Evolutionary conservation across 2,329 filamentous ascomycete species (phyloP), one percentile per base, ranked within the genome.

Genomic region (Magnaporthiopsis rhizophila): DNA sequence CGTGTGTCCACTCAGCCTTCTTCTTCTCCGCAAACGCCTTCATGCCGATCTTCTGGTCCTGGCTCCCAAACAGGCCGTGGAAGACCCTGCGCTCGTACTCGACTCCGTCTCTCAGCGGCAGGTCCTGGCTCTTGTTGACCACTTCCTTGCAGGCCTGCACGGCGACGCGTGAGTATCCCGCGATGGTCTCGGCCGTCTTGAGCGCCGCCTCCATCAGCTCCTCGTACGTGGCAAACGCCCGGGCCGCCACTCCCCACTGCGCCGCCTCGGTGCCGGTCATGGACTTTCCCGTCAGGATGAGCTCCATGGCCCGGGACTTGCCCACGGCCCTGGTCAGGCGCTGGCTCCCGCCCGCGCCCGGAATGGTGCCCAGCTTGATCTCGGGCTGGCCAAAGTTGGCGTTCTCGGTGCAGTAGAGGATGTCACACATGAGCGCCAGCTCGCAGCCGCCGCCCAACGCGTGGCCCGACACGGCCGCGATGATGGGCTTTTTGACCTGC

Each of bases 51-150:
- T 98, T 99, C 79, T 99, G 95, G 77, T 99, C 95, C 79, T 91
- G 86, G 74, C 90, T 96, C 28, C 94, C 95, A 79, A 99, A 99
- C 72, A 97, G 74, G 32, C 88, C 85, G 78, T 99, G 95, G 82
- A 99, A 99, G 45, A 98, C 83, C 63, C 93, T 86, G 73, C 95
- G 84, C 84, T 99, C 95, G 78, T 87, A 98, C 79, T 99, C 95
- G 1, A 99, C 90, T 18, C 95, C 95, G 72, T 98, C 95, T 70
- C 90, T 81, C 66, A 99, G 79, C 3, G 89, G 83, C 69, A 97
- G 78, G 71, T 99, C 95, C 81, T 98, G 93, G 76, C 92, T 97
- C 87, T 97, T 98, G 76, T 98, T 97, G 64, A 99, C 94, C n/a
- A 95, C 94, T 82, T 99, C 95, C 83, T 99, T 99, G 65, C 86